A percentile compares a stretch with the other conserved stretches of the same genome.
Evolutionary conservation across 768 basidiomycete species (phyloP).

Genomic region (Serendipita indica): DNA sequence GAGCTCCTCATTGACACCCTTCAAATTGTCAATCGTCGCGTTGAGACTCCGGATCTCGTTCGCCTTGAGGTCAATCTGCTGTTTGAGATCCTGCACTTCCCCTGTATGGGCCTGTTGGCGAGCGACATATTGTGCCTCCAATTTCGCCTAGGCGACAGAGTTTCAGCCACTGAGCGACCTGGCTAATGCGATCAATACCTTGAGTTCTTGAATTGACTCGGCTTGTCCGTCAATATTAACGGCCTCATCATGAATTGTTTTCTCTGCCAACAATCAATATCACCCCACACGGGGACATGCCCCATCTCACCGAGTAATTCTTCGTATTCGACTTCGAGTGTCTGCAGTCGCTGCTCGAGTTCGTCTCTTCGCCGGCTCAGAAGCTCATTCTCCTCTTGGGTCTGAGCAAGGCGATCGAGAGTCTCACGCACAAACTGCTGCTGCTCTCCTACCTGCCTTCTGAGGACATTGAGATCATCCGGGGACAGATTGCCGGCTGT

Average conservation of each 20-base stretch:
- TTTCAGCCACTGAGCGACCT: conserved; percentile 13
- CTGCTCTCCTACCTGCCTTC: conserved; percentile 78
- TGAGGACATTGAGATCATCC: conserved; percentile 67
- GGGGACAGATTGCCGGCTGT: conserved; percentile 52
- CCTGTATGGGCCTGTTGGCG: conserved; percentile 79
- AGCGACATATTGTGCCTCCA: conserved; percentile 84
- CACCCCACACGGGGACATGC: background rate
- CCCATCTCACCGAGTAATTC: conserved; percentile 66
- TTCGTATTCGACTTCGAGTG: conserved; percentile 88
- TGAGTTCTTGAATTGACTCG: conserved; percentile 80
- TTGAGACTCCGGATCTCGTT: conserved; percentile 77
- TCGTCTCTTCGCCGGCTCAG: conserved; percentile 70
- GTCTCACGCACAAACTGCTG: conserved; percentile 78
- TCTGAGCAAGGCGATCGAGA: conserved; percentile 74
- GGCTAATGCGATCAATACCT: conserved; percentile 35
- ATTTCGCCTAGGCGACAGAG: conserved; percentile 50
- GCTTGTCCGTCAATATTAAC: conserved; percentile 61
- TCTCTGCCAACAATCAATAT: conserved; percentile 39
- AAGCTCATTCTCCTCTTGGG: conserved; percentile 87
- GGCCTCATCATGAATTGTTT: conserved; percentile 82
- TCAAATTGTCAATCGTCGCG: conserved; percentile 78
- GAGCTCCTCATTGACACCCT: conserved; percentile 93
- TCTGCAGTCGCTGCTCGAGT: conserved; percentile 62
- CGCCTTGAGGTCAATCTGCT: conserved; percentile 71
- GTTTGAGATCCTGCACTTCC: conserved; percentile 75